Conservation (phyloP, 2,329 filamentous ascomycete genomes). For the Penicillium fuscoglaucum region DNA sequence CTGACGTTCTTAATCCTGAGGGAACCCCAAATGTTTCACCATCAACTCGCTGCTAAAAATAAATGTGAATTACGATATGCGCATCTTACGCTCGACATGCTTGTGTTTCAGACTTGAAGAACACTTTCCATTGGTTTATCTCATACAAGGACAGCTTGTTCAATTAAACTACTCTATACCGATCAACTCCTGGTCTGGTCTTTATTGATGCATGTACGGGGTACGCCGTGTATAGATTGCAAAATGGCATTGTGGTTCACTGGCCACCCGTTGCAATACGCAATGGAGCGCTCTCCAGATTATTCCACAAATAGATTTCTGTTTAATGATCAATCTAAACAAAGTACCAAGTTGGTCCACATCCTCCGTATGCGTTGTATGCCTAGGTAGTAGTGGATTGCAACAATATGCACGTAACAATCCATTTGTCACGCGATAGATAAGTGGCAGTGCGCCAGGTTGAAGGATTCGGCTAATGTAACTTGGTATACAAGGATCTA, state of each 20-base stretch:
- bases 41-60: slow-evolving; percentile 6
- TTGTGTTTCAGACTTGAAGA: slow-evolving; percentile 2
- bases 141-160: neutral
- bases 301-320: neutral
- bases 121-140: neutral
- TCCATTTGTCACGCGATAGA: neutral
- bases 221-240: neutral
- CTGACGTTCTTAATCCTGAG: neutral
- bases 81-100: neutral
- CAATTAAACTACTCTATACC: neutral
- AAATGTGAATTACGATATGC: neutral
- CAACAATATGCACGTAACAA: neutral
- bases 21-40: slow-evolving; percentile 3
- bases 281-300: neutral
- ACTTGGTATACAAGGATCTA: neutral
- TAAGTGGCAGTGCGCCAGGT: neutral
- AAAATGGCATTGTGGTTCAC: neutral
- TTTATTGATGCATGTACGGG: neutral
- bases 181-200: neutral
- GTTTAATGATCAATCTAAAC: neutral
- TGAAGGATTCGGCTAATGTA: neutral
- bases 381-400: neutral
- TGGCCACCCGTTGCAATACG: neutral
- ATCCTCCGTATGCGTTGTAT: neutral
- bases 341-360: neutral